Evolutionary conservation across 257 asterid species (phyloP), one percentile per base, ranked within the genome.

Genomic region (Linaria vulgaris): DNA sequence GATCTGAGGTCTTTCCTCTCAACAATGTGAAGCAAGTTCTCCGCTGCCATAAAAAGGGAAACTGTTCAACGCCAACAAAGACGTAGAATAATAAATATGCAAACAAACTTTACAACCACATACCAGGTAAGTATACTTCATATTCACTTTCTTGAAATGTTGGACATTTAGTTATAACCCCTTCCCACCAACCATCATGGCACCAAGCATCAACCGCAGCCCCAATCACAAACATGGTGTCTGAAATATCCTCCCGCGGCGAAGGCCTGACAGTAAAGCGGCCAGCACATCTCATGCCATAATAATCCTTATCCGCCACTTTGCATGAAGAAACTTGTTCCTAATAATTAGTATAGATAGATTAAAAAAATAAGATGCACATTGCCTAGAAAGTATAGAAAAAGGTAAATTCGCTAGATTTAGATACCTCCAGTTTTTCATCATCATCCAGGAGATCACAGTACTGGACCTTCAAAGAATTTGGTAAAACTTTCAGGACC

Each of bases 131-230:
- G 56, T 66, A 81, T 17, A 81, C 76, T 23, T 64, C 60, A 55
- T 72, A 48, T 44, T 50, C 45, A 56, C 63, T 62, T 9, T 49
- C 11, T 39, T 57, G 47, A 46, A 43, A 34, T 63, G 56, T 41
- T 51, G 64, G 66, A 16, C 56, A 15, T 45, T 79, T 74, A 53
- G 55, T 57, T 16, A 72, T 37, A 52, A 78, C 69, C 17, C 82
- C 81, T 78, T 81, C 87, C 82, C 82, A 78, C 87, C 87, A 81
- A 15, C 82, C 87, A 57, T 72, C 66, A 4, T 51, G 6, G 78
- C 76, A 67, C 78, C 73, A 73, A 23, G 81, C 83, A 70, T 81
- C 84, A 56, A 72, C 74, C 17, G 83, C 75, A 24, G 61, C 71
- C 24, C 86, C 83, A 34, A 75, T 68, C 46, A 38, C 71, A 50